Evolutionary conservation across 1,139 yeast species (phyloP).

Genomic region (Lodderomyces pseudojiufengensis): DNA sequence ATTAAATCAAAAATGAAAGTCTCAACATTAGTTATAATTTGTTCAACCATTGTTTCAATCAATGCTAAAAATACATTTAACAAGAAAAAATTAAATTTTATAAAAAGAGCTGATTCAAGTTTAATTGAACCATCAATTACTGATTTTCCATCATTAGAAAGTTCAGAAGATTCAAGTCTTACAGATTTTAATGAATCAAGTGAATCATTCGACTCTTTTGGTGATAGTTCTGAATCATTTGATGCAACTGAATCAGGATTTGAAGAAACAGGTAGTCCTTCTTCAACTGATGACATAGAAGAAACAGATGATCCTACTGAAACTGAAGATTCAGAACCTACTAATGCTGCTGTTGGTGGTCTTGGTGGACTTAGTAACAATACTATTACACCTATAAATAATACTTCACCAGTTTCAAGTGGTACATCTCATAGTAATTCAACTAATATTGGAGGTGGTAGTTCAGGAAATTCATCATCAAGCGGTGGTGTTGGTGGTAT

Average conservation of each 20-base stretch:
- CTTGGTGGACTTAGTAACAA: neutral
- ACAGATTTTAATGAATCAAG: slow-evolving; percentile 8
- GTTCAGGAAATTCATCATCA: neutral
- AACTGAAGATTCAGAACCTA: slow-evolving; percentile 4
- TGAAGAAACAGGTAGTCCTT: slow-evolving; percentile 17
- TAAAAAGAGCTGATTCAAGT: slow-evolving; percentile 4
- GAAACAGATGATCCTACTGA: slow-evolving; percentile 9
- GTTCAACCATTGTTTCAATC: slow-evolving; percentile 3
- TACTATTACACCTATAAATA: slow-evolving; percentile 3
- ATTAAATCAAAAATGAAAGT: slow-evolving; percentile 3
- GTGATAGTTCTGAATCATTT: slow-evolving; percentile 12
- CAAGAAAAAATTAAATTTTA: neutral
- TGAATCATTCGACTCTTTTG: slow-evolving; percentile 6
- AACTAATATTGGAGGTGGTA: slow-evolving; percentile 5
- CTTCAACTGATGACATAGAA: slow-evolving; percentile 15
- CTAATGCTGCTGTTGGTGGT: slow-evolving; percentile 2
- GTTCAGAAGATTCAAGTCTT: slow-evolving; percentile 9
- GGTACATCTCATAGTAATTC: slow-evolving; percentile 9
- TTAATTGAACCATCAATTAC: neutral
- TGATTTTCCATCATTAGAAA: neutral
- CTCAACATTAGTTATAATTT: slow-evolving; percentile 4
- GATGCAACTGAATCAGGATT: slow-evolving; percentile 9
- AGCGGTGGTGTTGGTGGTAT: slow-evolving; percentile 1
- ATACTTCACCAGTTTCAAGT: slow-evolving; percentile 10
- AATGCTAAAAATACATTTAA: slow-evolving; percentile 1